Percentiles rank a stretch among this genome's conserved stretches.
Conservation (phyloP, 768 basidiomycete genomes). For the Boletellus ananas region DNA sequence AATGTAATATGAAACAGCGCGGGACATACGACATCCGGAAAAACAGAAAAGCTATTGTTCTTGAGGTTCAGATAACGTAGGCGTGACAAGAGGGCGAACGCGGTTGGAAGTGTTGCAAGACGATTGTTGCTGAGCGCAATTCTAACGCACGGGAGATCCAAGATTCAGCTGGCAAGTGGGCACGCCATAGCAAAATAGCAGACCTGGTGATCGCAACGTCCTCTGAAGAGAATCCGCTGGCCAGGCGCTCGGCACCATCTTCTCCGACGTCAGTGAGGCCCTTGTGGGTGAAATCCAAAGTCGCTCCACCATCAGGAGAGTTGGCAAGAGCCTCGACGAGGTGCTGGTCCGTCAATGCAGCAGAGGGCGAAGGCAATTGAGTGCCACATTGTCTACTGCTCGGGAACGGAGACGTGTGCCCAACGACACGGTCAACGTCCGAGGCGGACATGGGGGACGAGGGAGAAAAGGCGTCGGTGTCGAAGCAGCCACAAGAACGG, state of each 20-base stretch:
- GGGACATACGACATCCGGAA: conserved; percentile 80
- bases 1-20: conserved; percentile 1
- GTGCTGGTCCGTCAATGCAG: conserved; percentile 51
- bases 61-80: conserved; percentile 86
- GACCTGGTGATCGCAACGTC: conserved; percentile 62
- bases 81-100: conserved; percentile 67
- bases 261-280: conserved; percentile 72
- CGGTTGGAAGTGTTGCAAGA: conserved; percentile 69
- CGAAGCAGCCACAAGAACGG: conserved; percentile 1
- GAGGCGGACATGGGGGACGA: conserved; percentile 24
- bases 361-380: conserved; percentile 31
- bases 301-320: conserved; percentile 76
- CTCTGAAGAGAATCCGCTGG: conserved; percentile 44
- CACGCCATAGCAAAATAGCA: conserved; percentile 17
- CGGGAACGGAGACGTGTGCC: conserved; percentile 29
- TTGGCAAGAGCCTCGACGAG: conserved; percentile 60
- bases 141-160: conserved; percentile 37
- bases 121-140: conserved; percentile 86
- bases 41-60: conserved; percentile 74
- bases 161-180: conserved; percentile 4
- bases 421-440: conserved; percentile 30
- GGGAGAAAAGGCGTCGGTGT: conserved; percentile 11
- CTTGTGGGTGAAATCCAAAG: conserved; percentile 80
- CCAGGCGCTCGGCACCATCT: conserved; percentile 74
- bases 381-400: conserved; percentile 22